These are phyloP conservation scores for Pichia exigua DNA, from an alignment of 805 yeast species.

Conservation along the genomic window DNA sequence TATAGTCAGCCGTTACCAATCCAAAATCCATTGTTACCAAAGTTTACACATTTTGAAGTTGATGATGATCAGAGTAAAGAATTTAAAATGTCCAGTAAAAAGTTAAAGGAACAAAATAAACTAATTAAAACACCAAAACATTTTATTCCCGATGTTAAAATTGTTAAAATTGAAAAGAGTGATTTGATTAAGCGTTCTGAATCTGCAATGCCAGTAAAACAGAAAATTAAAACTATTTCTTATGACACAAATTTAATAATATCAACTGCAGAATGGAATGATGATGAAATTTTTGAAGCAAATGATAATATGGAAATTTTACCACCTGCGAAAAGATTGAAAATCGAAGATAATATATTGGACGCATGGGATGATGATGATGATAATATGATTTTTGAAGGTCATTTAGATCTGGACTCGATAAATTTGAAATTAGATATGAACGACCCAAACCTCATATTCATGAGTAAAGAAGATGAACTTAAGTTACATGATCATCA, in stretches of 20 bases:
- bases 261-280: conserved; percentile 76
- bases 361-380: conserved; percentile 43
- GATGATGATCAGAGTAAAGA: conserved; percentile 51
- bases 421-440: conserved; percentile 54
- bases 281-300: conserved; percentile 51
- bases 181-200: conserved; percentile 22
- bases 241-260: conserved; percentile 50
- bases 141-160: conserved; percentile 15
- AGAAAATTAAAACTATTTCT: conserved; percentile 16
- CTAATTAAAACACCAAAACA: conserved; percentile 5
- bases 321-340: conserved; percentile 21
- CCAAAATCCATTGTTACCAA: conserved; percentile 46
- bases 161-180: conserved; percentile 21
- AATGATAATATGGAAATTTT: conserved; percentile 19
- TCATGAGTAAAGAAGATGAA: conserved; percentile 39
- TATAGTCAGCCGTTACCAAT: conserved; percentile 43
- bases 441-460: conserved; percentile 78
- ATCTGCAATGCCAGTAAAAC: conserved; percentile 10
- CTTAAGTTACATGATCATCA: conserved; percentile 11
- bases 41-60: conserved; percentile 50
- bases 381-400: conserved; percentile 71
- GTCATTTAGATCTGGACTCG: conserved; percentile 34
- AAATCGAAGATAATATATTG: conserved; percentile 29
- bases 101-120: conserved; percentile 12
- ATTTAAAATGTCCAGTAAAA: conserved; percentile 33